Percentiles rank a stretch among this genome's conserved stretches.
Evolutionary conservation across 805 yeast species (phyloP).

Genomic region (Hanseniaspora vineae): DNA sequence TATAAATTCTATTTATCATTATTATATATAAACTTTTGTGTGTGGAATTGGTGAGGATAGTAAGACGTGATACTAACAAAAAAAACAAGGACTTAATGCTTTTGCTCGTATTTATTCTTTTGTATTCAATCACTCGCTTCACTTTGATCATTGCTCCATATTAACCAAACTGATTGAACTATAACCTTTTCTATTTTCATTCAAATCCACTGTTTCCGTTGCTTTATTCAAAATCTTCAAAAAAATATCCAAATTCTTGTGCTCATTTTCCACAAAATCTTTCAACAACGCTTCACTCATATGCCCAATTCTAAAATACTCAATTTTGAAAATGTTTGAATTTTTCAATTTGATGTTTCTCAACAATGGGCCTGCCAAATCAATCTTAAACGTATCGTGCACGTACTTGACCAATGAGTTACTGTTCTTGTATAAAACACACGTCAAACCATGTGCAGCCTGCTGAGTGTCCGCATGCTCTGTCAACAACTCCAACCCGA

Average conservation of each 20-base stretch:
- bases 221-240: conserved; percentile 3
- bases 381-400: conserved; percentile 3
- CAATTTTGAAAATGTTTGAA: conserved; percentile 5
- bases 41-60: too few relatives aligned
- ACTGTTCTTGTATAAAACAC: conserved; percentile 4
- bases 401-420: conserved; percentile 1
- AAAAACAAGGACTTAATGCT: too few relatives aligned
- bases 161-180: background rate
- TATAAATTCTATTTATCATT: too few relatives aligned
- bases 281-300: conserved; percentile 2
- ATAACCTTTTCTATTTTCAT: conserved; percentile 4
- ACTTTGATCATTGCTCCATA: background rate
- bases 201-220: conserved; percentile 4
- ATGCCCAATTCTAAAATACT: conserved; percentile 6
- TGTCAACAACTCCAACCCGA: conserved; percentile 2
- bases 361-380: conserved; percentile 3
- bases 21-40: too few relatives aligned
- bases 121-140: too few relatives aligned
- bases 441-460: conserved; percentile 3
- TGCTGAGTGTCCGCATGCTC: conserved; percentile 2
- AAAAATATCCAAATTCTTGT: conserved; percentile 2
- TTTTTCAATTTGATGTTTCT: conserved; percentile 4
- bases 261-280: conserved; percentile 1
- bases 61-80: too few relatives aligned
- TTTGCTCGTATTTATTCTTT: too few relatives aligned